Evolutionary conservation across 2,329 filamentous ascomycete species (phyloP).

Genomic region (Rhinocladiella mackenziei): DNA sequence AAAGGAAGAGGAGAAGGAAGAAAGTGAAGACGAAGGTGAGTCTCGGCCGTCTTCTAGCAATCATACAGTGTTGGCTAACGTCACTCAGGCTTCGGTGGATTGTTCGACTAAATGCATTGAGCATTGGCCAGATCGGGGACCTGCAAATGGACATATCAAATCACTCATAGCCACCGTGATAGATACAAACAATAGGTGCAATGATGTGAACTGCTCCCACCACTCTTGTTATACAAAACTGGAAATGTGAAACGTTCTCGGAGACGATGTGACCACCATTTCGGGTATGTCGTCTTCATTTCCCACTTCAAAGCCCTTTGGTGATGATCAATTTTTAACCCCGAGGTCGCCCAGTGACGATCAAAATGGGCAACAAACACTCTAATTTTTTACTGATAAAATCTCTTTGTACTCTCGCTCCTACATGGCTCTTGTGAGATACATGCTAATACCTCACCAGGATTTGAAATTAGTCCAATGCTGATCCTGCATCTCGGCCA

Average conservation of each 20-base stretch:
- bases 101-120: slow-evolving; percentile 59
- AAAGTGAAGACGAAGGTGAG: slow-evolving; percentile 59
- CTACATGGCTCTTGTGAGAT: no score
- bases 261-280: slow-evolving; percentile 8
- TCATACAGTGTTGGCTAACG: slow-evolving; percentile 43
- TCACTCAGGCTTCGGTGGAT: slow-evolving; percentile 66
- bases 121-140: slow-evolving; percentile 30
- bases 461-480: neutral
- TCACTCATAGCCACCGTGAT: slow-evolving; percentile 35
- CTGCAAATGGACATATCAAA: slow-evolving; percentile 40
- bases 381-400: slow-evolving; percentile 69
- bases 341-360: slow-evolving; percentile 57
- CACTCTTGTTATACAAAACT: no score
- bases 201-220: slow-evolving; percentile 26
- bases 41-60: slow-evolving; percentile 35
- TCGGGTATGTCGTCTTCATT: slow-evolving; percentile 23
- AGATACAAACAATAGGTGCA: slow-evolving; percentile 35
- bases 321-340: slow-evolving; percentile 67
- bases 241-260: neutral
- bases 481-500: no score
- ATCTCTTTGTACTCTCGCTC: no score
- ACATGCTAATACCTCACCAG: slow-evolving; percentile 10
- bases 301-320: slow-evolving; percentile 20
- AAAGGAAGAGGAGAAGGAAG: slow-evolving; percentile 63
- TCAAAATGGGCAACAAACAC: slow-evolving; percentile 59